Evolutionary conservation across 2,329 filamentous ascomycete species (phyloP).

Genomic region (Emergomyces africanus): DNA sequence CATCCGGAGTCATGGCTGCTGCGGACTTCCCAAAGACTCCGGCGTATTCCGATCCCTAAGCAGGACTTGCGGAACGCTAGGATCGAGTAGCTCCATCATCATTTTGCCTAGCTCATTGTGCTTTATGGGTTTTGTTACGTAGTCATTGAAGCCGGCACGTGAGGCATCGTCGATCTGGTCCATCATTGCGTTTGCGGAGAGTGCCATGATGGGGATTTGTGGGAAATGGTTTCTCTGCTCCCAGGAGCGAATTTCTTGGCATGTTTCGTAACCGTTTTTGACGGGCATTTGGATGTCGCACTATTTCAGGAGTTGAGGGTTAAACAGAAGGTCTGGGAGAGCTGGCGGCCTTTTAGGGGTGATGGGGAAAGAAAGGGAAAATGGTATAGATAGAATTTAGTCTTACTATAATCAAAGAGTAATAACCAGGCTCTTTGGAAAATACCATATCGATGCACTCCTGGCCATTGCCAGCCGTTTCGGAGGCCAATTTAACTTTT

Average conservation of each 20-base stretch:
- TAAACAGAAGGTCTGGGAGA: neutral
- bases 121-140: conserved; percentile 38
- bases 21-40: neutral
- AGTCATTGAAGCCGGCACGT: conserved; percentile 36
- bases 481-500: conserved; percentile 34
- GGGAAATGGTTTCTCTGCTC: conserved; percentile 34
- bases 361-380: no score
- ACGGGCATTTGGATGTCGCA: conserved; percentile 40
- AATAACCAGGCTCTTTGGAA: conserved; percentile 35
- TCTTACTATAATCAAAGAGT: conserved; percentile 37
- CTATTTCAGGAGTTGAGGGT: conserved; percentile 12
- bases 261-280: conserved; percentile 38
- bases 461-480: conserved; percentile 35
- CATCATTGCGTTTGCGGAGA: conserved; percentile 39
- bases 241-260: conserved; percentile 34
- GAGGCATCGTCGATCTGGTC: conserved; percentile 36
- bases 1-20: neutral
- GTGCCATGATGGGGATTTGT: conserved; percentile 37
- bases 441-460: conserved; percentile 36
- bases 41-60: conserved; percentile 26
- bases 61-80: conserved; percentile 28
- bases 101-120: conserved; percentile 37
- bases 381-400: neutral
- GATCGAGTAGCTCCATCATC: conserved; percentile 37
- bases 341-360: no score